These are phyloP conservation scores for Podospora bellae-mahoneyi DNA, from an alignment of 495 filamentous ascomycete species.

Conservation along the genomic window DNA sequence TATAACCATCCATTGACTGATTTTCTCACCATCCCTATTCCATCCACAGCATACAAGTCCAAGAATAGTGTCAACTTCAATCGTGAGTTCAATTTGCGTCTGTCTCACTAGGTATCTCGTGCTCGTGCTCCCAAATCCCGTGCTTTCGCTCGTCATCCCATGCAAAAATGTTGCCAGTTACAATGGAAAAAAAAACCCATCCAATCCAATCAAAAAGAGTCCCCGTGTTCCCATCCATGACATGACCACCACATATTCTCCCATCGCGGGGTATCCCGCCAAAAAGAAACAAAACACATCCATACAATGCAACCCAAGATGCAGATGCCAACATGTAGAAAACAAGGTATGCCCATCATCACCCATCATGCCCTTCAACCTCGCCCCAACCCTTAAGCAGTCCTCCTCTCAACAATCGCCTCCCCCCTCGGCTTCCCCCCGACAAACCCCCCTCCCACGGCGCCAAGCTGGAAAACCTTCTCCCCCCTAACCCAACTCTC, in stretches of 20 bases:
- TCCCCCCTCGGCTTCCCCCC: slow-evolving; percentile 37
- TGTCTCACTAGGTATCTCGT: slow-evolving; percentile 1
- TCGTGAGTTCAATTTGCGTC: background rate
- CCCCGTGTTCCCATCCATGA: background rate
- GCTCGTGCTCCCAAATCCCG: background rate
- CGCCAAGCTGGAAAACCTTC: slow-evolving; percentile 62
- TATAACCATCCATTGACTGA: no score
- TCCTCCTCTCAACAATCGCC: slow-evolving; percentile 45
- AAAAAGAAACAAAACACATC: slow-evolving; percentile 9
- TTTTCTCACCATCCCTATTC: no score
- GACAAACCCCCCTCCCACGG: slow-evolving; percentile 37
- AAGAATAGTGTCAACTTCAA: background rate
- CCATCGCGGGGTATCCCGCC: background rate
- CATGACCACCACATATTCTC: background rate
- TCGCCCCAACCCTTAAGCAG: slow-evolving; percentile 5
- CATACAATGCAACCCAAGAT: slow-evolving; percentile 1
- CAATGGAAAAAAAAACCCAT: background rate
- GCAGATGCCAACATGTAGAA: background rate
- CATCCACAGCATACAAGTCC: no score
- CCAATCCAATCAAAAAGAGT: background rate
- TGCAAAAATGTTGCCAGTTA: background rate
- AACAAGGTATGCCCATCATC: background rate
- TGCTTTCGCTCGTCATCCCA: slow-evolving; percentile 8
- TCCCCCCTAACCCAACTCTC: slow-evolving; percentile 88
- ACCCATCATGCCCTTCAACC: background rate